phyloP scores from a whole-genome alignment of 257 asterid genomes.

The Linderniella brevidens region DNA sequence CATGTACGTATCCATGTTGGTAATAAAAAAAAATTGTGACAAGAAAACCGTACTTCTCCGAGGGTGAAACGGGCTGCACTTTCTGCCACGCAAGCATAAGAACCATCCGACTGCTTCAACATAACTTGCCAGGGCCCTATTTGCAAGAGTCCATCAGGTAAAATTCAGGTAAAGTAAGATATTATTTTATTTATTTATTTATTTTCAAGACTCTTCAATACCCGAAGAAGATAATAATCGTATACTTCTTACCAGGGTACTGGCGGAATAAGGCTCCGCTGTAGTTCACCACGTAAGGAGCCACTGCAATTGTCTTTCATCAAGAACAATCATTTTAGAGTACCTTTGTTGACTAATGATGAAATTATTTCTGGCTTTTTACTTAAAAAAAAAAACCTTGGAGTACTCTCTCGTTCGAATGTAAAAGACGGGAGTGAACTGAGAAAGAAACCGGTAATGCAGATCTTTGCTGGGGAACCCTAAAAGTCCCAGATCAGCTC shows the following conservation, averaged over 20 bases:
- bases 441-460: slow-evolving; percentile 81
- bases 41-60: slow-evolving; percentile 85
- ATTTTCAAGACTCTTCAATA: too few species aligned
- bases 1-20: slow-evolving; percentile 13
- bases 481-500: slow-evolving; percentile 88
- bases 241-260: slow-evolving; percentile 52
- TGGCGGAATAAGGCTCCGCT: slow-evolving; percentile 83
- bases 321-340: slow-evolving; percentile 16
- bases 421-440: slow-evolving; percentile 68
- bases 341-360: slow-evolving; percentile 5
- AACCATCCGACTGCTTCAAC: slow-evolving; percentile 84
- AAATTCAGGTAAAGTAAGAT: background rate
- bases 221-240: too few species aligned
- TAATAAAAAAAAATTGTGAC: too few species aligned
- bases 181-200: background rate
- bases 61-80: slow-evolving; percentile 73
- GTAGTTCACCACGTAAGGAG: slow-evolving; percentile 82
- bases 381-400: slow-evolving; percentile 31
- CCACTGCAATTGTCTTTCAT: slow-evolving; percentile 93
- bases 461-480: slow-evolving; percentile 80
- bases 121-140: slow-evolving; percentile 99
- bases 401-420: slow-evolving; percentile 87
- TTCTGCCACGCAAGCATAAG: slow-evolving; percentile 92
- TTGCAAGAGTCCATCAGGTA: background rate
- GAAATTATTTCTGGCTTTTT: background rate